Percentiles rank a stretch among this genome's conserved stretches.
These are phyloP conservation scores for Pulveroboletus sp. DNA, from an alignment of 768 basidiomycete genomes.

Conservation along the genomic window DNA sequence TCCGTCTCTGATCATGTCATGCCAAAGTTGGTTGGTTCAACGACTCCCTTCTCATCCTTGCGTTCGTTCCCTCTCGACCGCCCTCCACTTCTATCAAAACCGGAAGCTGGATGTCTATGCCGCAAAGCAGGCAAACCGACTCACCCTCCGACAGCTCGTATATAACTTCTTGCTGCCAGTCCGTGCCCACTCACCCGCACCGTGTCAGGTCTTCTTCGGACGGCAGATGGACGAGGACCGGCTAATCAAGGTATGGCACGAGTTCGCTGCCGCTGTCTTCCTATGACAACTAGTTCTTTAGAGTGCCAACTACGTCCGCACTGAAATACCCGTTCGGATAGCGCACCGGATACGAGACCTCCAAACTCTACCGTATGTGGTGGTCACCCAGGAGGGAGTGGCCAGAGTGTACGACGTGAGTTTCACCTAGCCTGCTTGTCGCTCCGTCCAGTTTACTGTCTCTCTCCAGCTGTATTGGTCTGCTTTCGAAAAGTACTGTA, in stretches of 20 bases:
- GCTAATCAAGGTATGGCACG: conserved; percentile 57
- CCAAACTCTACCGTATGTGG: conserved; percentile 80
- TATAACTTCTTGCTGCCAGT: conserved; percentile 9
- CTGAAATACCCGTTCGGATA: conserved; percentile 83
- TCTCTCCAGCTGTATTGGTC: conserved; percentile 69
- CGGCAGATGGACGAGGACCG: conserved; percentile 75
- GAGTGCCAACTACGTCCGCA: conserved; percentile 90
- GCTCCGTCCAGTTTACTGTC: background rate
- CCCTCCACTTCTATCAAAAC: conserved; percentile 75
- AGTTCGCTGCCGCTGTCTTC: background rate
- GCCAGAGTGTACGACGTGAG: conserved; percentile 80
- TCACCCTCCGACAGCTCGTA: conserved; percentile 80
- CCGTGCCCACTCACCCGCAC: conserved; percentile 1
- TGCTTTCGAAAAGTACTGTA: conserved; percentile 73
- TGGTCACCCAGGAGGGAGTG: conserved; percentile 81
- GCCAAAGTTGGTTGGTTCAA: conserved; percentile 11
- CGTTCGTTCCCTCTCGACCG: conserved; percentile 32
- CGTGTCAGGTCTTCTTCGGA: conserved; percentile 73
- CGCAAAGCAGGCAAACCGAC: conserved; percentile 59
- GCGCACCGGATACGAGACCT: conserved; percentile 84
- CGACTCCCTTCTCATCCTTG: background rate
- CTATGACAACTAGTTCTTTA: conserved; percentile 24
- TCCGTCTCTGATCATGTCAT: conserved; percentile 22
- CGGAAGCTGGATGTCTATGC: conserved; percentile 79
- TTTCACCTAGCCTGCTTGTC: conserved; percentile 2